Evolutionary conservation across 345 rosid genomes (phyloP), one percentile per base, ranked within the genome.

Genomic region (Iberis pinnata): DNA sequence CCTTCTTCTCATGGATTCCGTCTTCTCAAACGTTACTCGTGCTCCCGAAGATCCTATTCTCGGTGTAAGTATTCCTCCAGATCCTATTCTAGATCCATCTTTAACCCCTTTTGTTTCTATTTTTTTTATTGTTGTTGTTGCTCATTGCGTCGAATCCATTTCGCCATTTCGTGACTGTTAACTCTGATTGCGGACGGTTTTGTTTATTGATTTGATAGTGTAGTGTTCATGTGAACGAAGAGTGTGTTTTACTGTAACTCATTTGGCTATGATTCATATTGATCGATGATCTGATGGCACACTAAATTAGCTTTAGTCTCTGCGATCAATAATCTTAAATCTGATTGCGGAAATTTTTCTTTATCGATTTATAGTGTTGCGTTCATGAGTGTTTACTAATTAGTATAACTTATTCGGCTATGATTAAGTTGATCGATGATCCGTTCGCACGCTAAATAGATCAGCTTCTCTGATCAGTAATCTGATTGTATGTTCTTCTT

Each of bases 41-140:
- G 88, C 84, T 56, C 84, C 83, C 13, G 84, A 81, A 58, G 88
- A 81, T 74, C 80, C 87, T 25, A 81, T 81, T 58, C 77, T 81
- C 17, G 87, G 87, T 65, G 88, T 81, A 72, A 6, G 58, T 22
- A 25, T 19, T 18, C 37, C 31, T 15, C 43, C 13, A 8, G 7
- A 16, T 53, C 27, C 7, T 31, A 31, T 31, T 32, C 33, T 53
- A 18, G 67, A 60, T 60, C 27, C 10, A 13, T 40, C 17, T 43
- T 43, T 51, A 15, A 53, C 10, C 18, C 25, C 19, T 43, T 41
- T 29, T 8, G 5, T 48, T 18, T 60, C 3, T 24, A n/a, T n/a
- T n/a, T n/a, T 7, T 17, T 9, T 11, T 27, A 11, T 20, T 32
- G 33, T 17, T 6, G 17, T 33, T 40, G 37, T 31, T 33, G n/a